Evolutionary conservation across 2,329 filamentous ascomycete species (phyloP).

Genomic region (Diaporthe citrichinensis): DNA sequence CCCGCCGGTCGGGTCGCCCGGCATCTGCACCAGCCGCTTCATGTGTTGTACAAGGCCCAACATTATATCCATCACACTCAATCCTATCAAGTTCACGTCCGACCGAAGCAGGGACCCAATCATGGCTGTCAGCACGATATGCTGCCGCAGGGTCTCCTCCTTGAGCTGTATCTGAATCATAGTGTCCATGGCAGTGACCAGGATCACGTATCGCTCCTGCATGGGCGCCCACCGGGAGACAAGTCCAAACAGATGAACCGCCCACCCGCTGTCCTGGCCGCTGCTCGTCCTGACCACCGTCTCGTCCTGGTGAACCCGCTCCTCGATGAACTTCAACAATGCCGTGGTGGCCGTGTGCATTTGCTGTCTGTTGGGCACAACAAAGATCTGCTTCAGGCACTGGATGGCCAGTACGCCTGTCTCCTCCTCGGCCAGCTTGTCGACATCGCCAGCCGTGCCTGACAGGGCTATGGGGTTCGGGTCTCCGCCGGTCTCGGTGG

Average conservation of each 20-base stretch:
- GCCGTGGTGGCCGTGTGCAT: constrained; percentile 82
- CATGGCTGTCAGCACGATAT: constrained; percentile 82
- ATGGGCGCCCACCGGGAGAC: constrained; percentile 91
- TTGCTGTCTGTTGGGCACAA: constrained; percentile 85
- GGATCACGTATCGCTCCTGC: constrained; percentile 92
- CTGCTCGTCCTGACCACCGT: constrained; percentile 65
- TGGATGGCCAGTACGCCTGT: constrained; percentile 87
- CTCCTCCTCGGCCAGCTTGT: constrained; percentile 90
- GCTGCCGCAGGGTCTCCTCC: constrained; percentile 79
- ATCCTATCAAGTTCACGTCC: constrained; percentile 91
- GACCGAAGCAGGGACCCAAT: constrained; percentile 88
- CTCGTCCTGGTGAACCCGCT: constrained; percentile 67
- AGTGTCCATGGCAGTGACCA: constrained; percentile 85
- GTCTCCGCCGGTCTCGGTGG: constrained; percentile 73
- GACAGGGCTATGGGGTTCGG: constrained; percentile 81
- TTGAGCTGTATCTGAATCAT: constrained; percentile 77
- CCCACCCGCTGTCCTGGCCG: constrained; percentile 76
- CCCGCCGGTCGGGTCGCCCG: constrained; percentile 54
- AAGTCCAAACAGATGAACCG: constrained; percentile 84
- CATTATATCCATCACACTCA: constrained; percentile 96
- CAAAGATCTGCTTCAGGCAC: constrained; percentile 88
- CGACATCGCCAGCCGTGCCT: constrained; percentile 87
- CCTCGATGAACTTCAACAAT: constrained; percentile 81
- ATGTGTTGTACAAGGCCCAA: constrained; percentile 88
- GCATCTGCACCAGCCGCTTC: constrained; percentile 80